Conservation (phyloP, 2,329 filamentous ascomycete species). For the Dactylellina cionopaga region DNA sequence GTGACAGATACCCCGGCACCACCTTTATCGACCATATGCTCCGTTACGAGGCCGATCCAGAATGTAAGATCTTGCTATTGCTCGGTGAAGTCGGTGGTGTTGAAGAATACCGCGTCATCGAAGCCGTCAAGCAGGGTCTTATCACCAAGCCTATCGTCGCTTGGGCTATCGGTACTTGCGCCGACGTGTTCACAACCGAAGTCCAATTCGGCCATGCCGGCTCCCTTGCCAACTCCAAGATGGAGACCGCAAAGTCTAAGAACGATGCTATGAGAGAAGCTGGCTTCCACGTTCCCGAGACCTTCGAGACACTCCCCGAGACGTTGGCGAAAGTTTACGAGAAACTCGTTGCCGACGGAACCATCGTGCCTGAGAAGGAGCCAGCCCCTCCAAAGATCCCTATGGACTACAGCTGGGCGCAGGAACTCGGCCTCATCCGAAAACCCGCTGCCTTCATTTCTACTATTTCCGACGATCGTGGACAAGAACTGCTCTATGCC, state of each 20-base stretch:
- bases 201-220: slow-evolving; percentile 99
- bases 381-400: slow-evolving; percentile 97
- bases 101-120: slow-evolving; percentile 99
- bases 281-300: slow-evolving; percentile 92
- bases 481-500: slow-evolving; percentile 97
- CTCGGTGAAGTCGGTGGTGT: slow-evolving; percentile 99
- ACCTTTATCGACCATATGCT: slow-evolving; percentile 99
- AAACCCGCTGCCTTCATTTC: slow-evolving; percentile 99
- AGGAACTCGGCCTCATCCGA: slow-evolving; percentile 98
- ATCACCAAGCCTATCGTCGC: slow-evolving; percentile 99
- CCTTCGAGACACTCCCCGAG: slow-evolving; percentile 92
- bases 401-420: slow-evolving; percentile 99
- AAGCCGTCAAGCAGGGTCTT: slow-evolving; percentile 90
- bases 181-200: slow-evolving; percentile 99
- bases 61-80: slow-evolving; percentile 95
- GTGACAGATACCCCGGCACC: slow-evolving; percentile 97
- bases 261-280: slow-evolving; percentile 97
- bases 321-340: slow-evolving; percentile 85
- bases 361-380: slow-evolving; percentile 85
- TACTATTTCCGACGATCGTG: slow-evolving; percentile 99
- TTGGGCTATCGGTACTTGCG: slow-evolving; percentile 99
- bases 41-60: slow-evolving; percentile 84
- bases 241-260: slow-evolving; percentile 96
- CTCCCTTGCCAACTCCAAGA: slow-evolving; percentile 98
- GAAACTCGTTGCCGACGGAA: slow-evolving; percentile 83